phyloP scores from a whole-genome alignment of 2,329 filamentous ascomycete genomes.

The Neopestalotiopsis sp. region DNA sequence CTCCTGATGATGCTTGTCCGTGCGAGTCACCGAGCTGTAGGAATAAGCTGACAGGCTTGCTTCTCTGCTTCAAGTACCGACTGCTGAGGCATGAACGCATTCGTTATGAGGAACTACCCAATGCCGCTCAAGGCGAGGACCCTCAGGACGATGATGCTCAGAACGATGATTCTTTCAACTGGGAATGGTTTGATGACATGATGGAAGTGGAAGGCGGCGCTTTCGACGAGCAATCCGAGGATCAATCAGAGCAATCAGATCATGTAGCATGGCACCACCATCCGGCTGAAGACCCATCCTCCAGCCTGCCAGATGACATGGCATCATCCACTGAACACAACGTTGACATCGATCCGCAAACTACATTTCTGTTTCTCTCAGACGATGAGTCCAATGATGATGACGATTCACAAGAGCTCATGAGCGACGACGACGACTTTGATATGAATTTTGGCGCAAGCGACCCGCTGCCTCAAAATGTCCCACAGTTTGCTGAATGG shows the following conservation, averaged over 20 bases:
- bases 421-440: conserved; percentile 1
- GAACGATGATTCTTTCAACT: neutral
- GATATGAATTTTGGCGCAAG: neutral
- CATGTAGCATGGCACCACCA: too few species aligned
- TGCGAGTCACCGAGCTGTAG: neutral
- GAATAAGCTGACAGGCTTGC: neutral
- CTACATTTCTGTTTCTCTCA: neutral
- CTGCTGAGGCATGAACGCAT: neutral
- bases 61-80: neutral
- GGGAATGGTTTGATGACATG: neutral
- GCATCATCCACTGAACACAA: neutral
- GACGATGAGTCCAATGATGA: neutral
- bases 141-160: neutral
- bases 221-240: neutral
- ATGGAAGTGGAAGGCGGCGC: neutral
- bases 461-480: neutral
- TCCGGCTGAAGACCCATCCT: neutral
- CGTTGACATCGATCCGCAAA: neutral
- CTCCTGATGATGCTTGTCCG: neutral
- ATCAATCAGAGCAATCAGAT: neutral
- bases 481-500: conserved; percentile 40
- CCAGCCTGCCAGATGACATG: neutral
- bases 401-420: neutral
- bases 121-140: neutral
- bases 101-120: neutral